These are phyloP conservation scores for Anthracocystis walkeri DNA, from an alignment of 1,284 basidiomycete genomes.

Conservation along the genomic window DNA sequence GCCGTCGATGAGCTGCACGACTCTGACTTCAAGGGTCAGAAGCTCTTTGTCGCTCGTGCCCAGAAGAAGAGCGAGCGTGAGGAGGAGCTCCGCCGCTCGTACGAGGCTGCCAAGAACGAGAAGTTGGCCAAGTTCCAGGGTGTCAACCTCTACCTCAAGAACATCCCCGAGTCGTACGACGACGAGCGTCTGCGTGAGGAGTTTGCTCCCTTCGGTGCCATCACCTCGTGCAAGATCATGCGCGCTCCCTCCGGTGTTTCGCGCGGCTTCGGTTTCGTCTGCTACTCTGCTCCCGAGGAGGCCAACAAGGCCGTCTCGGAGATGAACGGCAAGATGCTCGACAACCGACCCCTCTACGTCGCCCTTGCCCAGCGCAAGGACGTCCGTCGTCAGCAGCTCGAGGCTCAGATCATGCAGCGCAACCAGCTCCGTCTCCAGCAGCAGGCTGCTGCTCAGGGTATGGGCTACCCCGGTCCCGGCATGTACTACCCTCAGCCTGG, in stretches of 20 bases:
- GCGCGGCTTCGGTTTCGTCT: constrained; percentile 99
- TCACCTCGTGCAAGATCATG: constrained; percentile 99
- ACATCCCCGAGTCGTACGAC: constrained; percentile 72
- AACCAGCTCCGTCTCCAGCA: constrained; percentile 70
- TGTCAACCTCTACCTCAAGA: constrained; percentile 99
- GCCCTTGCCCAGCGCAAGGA: constrained; percentile 98
- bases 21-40: constrained; percentile 85
- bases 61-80: constrained; percentile 99
- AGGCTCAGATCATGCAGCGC: constrained; percentile 79
- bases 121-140: constrained; percentile 98
- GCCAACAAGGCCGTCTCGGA: constrained; percentile 99
- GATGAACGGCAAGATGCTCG: constrained; percentile 99
- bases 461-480: constrained; percentile 67
- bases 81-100: constrained; percentile 92
- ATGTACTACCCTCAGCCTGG: constrained; percentile 69
- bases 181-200: constrained; percentile 72
- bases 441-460: constrained; percentile 67
- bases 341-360: constrained; percentile 97
- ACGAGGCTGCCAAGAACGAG: constrained; percentile 95
- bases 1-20: constrained; percentile 94
- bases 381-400: constrained; percentile 96
- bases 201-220: constrained; percentile 95
- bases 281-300: constrained; percentile 98
- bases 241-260: constrained; percentile 82
- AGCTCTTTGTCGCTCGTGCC: constrained; percentile 94